phyloP scores from a whole-genome alignment of 2,329 filamentous ascomycete genomes.

The Aspergillus persii region DNA sequence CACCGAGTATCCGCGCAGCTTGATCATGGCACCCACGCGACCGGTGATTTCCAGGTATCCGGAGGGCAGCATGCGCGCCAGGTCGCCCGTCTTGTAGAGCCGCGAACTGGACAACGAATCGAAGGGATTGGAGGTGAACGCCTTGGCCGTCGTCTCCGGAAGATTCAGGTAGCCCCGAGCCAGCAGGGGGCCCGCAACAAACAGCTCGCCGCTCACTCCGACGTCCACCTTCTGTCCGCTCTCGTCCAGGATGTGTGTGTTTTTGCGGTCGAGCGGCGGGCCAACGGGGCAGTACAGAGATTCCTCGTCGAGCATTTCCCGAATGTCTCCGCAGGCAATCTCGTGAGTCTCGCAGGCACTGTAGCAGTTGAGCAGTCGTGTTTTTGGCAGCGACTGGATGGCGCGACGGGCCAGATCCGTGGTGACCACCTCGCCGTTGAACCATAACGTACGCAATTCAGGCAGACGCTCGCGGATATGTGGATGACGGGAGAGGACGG shows the following conservation, averaged over 20 bases:
- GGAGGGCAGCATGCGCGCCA: conserved; percentile 64
- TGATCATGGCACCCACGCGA: conserved; percentile 76
- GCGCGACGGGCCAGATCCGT: conserved; percentile 71
- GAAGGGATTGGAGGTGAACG: conserved; percentile 68
- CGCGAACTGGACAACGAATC: conserved; percentile 57
- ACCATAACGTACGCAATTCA: conserved; percentile 68
- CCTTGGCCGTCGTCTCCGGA: conserved; percentile 72
- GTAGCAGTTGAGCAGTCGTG: conserved; percentile 74
- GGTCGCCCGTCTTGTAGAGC: conserved; percentile 74
- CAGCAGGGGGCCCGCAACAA: conserved; percentile 69
- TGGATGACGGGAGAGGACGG: conserved; percentile 68
- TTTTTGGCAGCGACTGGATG: conserved; percentile 64
- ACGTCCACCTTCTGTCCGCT: conserved; percentile 61
- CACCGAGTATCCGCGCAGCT: conserved; percentile 74
- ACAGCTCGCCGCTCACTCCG: conserved; percentile 69
- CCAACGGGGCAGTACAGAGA: conserved; percentile 71
- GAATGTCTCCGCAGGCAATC: conserved; percentile 73
- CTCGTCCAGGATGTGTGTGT: conserved; percentile 72
- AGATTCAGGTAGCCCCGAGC: conserved; percentile 76
- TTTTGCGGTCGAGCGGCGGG: conserved; percentile 63
- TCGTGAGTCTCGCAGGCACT: conserved; percentile 81
- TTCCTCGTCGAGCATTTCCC: conserved; percentile 63
- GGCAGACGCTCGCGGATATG: conserved; percentile 63
- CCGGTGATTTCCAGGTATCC: conserved; percentile 73
- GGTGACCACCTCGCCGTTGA: conserved; percentile 80